Evolutionary conservation across 768 basidiomycete genomes (phyloP), one percentile per base, ranked within the genome.

Genomic region (Auriscalpium orientale): DNA sequence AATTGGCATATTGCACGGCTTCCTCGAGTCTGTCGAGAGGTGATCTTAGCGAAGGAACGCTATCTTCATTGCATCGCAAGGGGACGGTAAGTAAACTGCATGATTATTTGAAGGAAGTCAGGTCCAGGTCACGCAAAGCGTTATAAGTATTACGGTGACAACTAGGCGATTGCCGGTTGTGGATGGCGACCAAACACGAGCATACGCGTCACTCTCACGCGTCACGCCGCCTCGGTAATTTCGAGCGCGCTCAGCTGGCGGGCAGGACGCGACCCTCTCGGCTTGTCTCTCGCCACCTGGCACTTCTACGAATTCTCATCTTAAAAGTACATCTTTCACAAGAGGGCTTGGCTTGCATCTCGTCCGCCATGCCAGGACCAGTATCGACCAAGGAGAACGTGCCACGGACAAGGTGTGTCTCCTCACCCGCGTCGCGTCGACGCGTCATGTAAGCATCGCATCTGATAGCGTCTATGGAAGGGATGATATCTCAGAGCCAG

Each of bases 401-500:
- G 35, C 33, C 53, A 10, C 45, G 44, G 8, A 15, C 53, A 10
- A 34, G 44, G 53, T 54, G 37, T 18, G 53, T 54, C 13, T 10
- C 20, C 43, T 16, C 18, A 8, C 9, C 37, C 47, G 10, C 20
- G 35, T 43, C 47, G n/a, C 52, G 34, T 9, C 9, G 49, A 18
- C 21, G 47, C 15, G 20, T 22, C 16, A 21, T 37, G 40, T 44
- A 28, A 16, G 16, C 33, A 38, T 35, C 50, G 20, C 16, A 35
- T n/a, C 37, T 36, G 2, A 18, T 10, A 5, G 46, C n/a, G 15
- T 16, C 13, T 15, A 13, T 21, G n/a, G 13, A 43, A 21, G 16
- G 37, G 55, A 53, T 16, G 51, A 54, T 2, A 46, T n/a, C 4
- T 56, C 57, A 8, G 62, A 67, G 48, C 71, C 72, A 2, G 63